Percentiles rank a stretch among this genome's conserved stretches.
phyloP scores from a whole-genome alignment of 2,329 filamentous ascomycete species.

The Ilyonectria robusta region DNA sequence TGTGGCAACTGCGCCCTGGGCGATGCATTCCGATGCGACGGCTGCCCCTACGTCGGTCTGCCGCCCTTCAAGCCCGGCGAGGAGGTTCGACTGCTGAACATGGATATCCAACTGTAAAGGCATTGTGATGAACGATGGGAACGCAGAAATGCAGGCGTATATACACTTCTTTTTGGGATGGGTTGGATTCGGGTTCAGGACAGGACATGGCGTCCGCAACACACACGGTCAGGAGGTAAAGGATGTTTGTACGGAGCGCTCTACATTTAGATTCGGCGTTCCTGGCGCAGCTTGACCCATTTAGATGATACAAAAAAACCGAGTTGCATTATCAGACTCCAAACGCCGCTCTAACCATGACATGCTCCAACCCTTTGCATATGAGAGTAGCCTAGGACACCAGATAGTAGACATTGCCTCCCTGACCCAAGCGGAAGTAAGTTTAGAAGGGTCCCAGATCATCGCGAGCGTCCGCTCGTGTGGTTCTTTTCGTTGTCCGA shows the following conservation, averaged over 20 bases:
- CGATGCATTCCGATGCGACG: conserved; percentile 86
- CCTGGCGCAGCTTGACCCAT: conserved; percentile 40
- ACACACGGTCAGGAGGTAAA: conserved; percentile 36
- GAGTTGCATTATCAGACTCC: conserved; percentile 41
- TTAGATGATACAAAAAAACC: conserved; percentile 42
- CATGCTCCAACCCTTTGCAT: conserved; percentile 33
- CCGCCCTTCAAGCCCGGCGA: conserved; percentile 98
- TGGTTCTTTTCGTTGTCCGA: conserved; percentile 44
- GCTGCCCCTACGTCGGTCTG: conserved; percentile 87
- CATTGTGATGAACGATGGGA: conserved; percentile 33
- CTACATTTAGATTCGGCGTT: conserved; percentile 44
- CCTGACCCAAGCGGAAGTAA: conserved; percentile 1
- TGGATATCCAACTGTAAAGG: conserved; percentile 82
- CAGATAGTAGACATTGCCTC: conserved; percentile 20
- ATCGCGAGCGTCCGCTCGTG: conserved; percentile 14
- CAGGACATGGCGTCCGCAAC: conserved; percentile 35
- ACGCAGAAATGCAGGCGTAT: conserved; percentile 45
- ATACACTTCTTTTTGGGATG: conserved; percentile 39
- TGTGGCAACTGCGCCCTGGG: conserved; percentile 96
- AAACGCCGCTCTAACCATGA: conserved; percentile 34
- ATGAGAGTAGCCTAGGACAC: conserved; percentile 23
- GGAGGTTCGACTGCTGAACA: conserved; percentile 89
- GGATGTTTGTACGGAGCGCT: conserved; percentile 41
- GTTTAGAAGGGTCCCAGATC: background rate
- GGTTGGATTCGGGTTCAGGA: conserved; percentile 37